phyloP scores from a whole-genome alignment of 805 yeast genomes.

The Kodamaea jinghongensis region DNA sequence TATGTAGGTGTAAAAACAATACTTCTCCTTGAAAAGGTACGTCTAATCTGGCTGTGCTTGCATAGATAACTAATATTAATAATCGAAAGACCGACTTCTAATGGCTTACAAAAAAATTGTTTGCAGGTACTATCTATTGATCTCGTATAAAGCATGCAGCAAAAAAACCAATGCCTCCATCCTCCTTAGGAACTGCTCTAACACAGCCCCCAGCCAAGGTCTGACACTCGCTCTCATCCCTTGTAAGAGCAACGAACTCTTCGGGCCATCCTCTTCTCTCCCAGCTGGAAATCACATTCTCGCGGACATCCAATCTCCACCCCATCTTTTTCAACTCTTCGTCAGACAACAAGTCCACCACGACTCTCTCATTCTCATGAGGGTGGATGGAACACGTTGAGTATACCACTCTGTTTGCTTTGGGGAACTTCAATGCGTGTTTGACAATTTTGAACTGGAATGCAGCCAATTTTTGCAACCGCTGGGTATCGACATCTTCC shows the following conservation, averaged over 20 bases:
- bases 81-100: too few relatives aligned
- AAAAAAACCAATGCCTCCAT: constrained; percentile 98
- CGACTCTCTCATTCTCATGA: constrained; percentile 92
- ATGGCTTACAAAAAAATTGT: too few relatives aligned
- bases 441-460: constrained; percentile 86
- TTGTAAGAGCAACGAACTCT: constrained; percentile 56
- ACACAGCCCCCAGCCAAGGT: constrained; percentile 80
- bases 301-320: constrained; percentile 66
- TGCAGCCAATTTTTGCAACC: constrained; percentile 72
- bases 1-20: too few relatives aligned
- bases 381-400: constrained; percentile 95
- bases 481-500: constrained; percentile 47
- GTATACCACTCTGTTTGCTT: constrained; percentile 75
- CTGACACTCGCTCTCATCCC: constrained; percentile 39
- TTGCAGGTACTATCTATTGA: too few relatives aligned
- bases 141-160: constrained; percentile 82
- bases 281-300: constrained; percentile 79
- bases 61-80: too few relatives aligned
- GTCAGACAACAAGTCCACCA: constrained; percentile 70
- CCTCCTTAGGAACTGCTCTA: constrained; percentile 78
- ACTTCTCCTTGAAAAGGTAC: too few relatives aligned
- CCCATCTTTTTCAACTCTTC: constrained; percentile 60
- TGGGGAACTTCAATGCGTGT: constrained; percentile 84
- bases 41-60: too few relatives aligned
- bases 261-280: constrained; percentile 73